Percentiles rank a stretch among this genome's conserved stretches.
Evolutionary conservation across 2,329 filamentous ascomycete species (phyloP).

Genomic region (Pseudogymnoascus sp.): DNA sequence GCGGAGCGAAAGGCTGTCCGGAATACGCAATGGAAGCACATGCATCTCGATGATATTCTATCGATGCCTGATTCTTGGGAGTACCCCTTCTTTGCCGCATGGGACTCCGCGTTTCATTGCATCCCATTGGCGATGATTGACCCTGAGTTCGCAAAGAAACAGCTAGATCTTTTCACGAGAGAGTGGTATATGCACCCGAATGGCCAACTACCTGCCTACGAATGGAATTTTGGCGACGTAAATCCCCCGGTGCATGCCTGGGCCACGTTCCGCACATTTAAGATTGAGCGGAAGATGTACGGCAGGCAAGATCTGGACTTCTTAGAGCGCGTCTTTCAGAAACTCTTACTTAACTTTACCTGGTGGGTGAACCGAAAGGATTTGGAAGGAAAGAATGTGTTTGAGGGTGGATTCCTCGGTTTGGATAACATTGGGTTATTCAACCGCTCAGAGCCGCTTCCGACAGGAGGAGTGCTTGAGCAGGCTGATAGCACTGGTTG

Average conservation of each 20-base stretch:
- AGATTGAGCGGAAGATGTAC: constrained; percentile 96
- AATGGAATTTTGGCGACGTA: constrained; percentile 98
- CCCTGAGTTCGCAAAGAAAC: constrained; percentile 96
- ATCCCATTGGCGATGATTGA: constrained; percentile 96
- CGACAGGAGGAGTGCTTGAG: constrained; percentile 87
- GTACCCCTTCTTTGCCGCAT: constrained; percentile 95
- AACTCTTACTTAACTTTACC: constrained; percentile 90
- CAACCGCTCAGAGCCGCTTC: constrained; percentile 91
- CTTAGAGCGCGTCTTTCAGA: constrained; percentile 93
- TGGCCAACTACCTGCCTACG: constrained; percentile 83
- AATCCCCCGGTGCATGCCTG: constrained; percentile 96
- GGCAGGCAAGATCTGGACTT: constrained; percentile 93
- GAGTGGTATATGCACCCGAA: constrained; percentile 99
- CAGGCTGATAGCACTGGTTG: constrained; percentile 97
- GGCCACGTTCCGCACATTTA: constrained; percentile 93
- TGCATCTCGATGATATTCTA: constrained; percentile 89
- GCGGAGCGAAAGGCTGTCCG: constrained; percentile 71
- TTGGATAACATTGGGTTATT: constrained; percentile 97
- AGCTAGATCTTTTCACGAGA: constrained; percentile 88
- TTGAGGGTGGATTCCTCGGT: constrained; percentile 91
- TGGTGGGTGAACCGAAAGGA: constrained; percentile 99
- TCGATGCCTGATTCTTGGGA: constrained; percentile 99
- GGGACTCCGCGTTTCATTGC: constrained; percentile 96
- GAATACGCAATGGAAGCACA: constrained; percentile 88
- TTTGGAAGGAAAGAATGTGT: constrained; percentile 89